A percentile compares a stretch with the other conserved stretches of the same genome.
Conservation (phyloP, 495 filamentous ascomycete species). For the Penicillium canariense region DNA sequence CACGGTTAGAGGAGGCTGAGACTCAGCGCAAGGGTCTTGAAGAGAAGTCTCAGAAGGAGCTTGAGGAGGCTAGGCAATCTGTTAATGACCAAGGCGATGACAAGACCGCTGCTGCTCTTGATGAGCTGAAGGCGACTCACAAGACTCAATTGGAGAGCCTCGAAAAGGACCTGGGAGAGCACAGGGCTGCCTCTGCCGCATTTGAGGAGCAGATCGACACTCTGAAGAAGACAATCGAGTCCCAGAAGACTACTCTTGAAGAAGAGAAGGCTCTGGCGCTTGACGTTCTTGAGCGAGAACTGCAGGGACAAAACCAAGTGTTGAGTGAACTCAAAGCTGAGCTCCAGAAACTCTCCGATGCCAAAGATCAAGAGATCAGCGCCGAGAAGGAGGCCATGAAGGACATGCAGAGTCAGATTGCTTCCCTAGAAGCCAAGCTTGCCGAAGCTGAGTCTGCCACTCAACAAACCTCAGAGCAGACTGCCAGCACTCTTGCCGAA, state of each 20-base stretch:
- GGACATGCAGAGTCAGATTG: constrained; percentile 38
- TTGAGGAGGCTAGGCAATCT: constrained; percentile 40
- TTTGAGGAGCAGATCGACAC: constrained; percentile 40
- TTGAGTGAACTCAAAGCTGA: constrained; percentile 45
- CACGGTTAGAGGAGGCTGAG: constrained; percentile 41
- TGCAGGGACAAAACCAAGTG: constrained; percentile 43
- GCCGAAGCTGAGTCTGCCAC: constrained; percentile 34
- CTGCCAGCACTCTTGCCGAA: constrained; percentile 27
- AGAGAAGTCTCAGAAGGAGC: constrained; percentile 39
- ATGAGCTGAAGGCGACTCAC: constrained; percentile 41
- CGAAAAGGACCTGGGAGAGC: constrained; percentile 36
- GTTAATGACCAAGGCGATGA: constrained; percentile 38
- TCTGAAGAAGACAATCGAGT: constrained; percentile 39
- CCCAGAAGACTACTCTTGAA: constrained; percentile 32
- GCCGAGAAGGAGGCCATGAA: constrained; percentile 44
- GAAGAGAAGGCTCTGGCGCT: constrained; percentile 43
- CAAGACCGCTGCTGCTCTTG: constrained; percentile 33
- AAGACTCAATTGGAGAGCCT: constrained; percentile 38
- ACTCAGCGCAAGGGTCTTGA: constrained; percentile 40
- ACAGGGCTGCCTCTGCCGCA: constrained; percentile 35
- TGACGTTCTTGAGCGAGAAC: constrained; percentile 36
- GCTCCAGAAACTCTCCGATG: constrained; percentile 36
- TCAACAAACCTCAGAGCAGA: constrained; percentile 28
- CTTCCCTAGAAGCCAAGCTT: constrained; percentile 40
- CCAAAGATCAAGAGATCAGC: constrained; percentile 42